Percentiles rank a stretch among this genome's conserved stretches.
Evolutionary conservation across 192 early-diverging fungal species (phyloP).

Genomic region (Gigaspora rosea): DNA sequence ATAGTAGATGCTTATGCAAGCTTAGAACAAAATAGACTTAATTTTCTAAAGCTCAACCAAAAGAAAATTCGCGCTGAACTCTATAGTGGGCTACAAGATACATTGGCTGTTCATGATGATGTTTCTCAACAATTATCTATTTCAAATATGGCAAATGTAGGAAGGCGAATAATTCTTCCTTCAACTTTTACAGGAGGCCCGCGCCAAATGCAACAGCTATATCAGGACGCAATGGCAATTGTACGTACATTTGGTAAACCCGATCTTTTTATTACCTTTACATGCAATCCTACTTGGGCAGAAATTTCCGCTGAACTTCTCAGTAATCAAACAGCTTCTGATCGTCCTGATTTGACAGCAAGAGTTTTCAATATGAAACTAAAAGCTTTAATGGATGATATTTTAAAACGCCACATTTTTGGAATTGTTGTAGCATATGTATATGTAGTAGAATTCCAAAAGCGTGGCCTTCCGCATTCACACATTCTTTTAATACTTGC

Average conservation of each 20-base stretch:
- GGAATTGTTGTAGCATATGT: conserved; percentile 36
- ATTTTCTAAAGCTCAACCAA: too few relatives aligned
- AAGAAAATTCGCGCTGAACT: too few relatives aligned
- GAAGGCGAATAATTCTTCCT: neutral
- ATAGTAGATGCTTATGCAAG: too few relatives aligned
- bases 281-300: conserved; percentile 34
- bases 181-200: conserved; percentile 33
- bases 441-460: conserved; percentile 34
- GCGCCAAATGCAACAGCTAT: conserved; percentile 27
- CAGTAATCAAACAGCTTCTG: conserved; percentile 6
- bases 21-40: too few relatives aligned
- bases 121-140: too few relatives aligned
- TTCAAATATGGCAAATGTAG: too few relatives aligned
- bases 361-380: conserved; percentile 36
- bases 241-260: conserved; percentile 38
- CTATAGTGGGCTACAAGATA: too few relatives aligned
- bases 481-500: conserved; percentile 42
- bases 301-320: conserved; percentile 29
- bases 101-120: too few relatives aligned
- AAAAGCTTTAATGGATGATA: conserved; percentile 22
- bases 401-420: conserved; percentile 12
- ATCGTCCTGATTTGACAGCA: conserved; percentile 33
- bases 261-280: conserved; percentile 47
- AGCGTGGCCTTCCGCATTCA: conserved; percentile 42
- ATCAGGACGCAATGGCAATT: conserved; percentile 37